Evolutionary conservation across 208 protist species (phyloP).

Genomic region (Leishmania gerbilli): DNA sequence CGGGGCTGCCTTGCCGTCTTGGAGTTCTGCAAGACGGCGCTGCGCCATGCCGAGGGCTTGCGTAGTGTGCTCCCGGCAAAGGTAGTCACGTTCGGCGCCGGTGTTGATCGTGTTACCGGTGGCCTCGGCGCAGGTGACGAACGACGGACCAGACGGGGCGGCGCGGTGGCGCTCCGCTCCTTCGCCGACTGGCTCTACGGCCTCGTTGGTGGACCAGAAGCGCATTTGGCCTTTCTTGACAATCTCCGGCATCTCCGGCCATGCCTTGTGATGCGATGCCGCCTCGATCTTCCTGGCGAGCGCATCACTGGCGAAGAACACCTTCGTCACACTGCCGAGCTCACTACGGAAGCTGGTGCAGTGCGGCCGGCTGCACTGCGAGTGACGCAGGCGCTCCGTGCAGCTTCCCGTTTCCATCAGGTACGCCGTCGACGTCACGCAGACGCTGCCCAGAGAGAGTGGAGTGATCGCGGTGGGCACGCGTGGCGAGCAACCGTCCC

Average conservation of each 20-base stretch:
- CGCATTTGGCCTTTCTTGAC: slow-evolving; percentile 31
- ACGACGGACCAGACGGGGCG: slow-evolving; percentile 20
- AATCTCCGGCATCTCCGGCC: slow-evolving; percentile 35
- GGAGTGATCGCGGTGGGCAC: slow-evolving; percentile 14
- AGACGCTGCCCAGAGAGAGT: slow-evolving; percentile 54
- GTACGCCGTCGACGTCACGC: slow-evolving; percentile 52
- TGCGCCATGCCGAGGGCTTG: slow-evolving; percentile 29
- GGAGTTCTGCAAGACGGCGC: background rate
- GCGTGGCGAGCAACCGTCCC: slow-evolving; percentile 44
- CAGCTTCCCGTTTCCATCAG: slow-evolving; percentile 44
- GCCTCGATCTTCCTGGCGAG: slow-evolving; percentile 41
- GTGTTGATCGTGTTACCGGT: slow-evolving; percentile 50
- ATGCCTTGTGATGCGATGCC: slow-evolving; percentile 34
- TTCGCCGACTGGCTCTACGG: slow-evolving; percentile 22
- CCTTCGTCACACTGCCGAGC: slow-evolving; percentile 31
- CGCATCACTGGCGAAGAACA: slow-evolving; percentile 31
- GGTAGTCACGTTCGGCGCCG: slow-evolving; percentile 57
- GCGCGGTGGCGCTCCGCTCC: slow-evolving; percentile 1
- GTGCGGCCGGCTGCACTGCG: slow-evolving; percentile 58
- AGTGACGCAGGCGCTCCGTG: slow-evolving; percentile 36
- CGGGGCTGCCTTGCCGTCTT: slow-evolving; percentile 11
- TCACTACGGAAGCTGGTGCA: slow-evolving; percentile 33
- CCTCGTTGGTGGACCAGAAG: slow-evolving; percentile 59
- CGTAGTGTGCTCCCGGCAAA: slow-evolving; percentile 65
- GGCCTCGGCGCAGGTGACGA: slow-evolving; percentile 59